Evolutionary conservation across 805 yeast species (phyloP).

Genomic region (Wickerhamiella qilinensis): DNA sequence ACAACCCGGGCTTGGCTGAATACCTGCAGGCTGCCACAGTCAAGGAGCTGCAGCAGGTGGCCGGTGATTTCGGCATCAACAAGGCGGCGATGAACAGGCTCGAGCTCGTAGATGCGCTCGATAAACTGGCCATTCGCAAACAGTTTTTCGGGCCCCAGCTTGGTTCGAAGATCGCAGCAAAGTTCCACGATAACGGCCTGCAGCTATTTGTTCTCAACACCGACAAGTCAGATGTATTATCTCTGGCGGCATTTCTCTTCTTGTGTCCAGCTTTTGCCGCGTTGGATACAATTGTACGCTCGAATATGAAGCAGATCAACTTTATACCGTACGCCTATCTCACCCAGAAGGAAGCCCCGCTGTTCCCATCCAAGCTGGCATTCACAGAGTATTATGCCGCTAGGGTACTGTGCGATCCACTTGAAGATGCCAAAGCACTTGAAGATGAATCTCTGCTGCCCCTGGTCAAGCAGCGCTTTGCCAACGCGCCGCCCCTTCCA

Average conservation of each 20-base stretch:
- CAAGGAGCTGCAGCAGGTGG: conserved; percentile 11
- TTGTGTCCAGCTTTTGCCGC: conserved; percentile 14
- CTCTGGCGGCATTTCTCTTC: conserved; percentile 10
- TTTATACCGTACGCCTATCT: conserved; percentile 12
- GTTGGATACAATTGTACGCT: conserved; percentile 11
- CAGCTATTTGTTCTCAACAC: conserved; percentile 5
- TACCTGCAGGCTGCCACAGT: conserved; percentile 12
- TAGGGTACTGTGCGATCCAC: conserved; percentile 7
- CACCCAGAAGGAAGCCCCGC: conserved; percentile 11
- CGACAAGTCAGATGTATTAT: conserved; percentile 5
- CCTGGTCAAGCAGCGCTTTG: not conserved
- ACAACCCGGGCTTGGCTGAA: conserved; percentile 5
- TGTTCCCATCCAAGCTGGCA: conserved; percentile 8
- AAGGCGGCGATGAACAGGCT: conserved; percentile 1
- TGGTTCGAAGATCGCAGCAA: conserved; percentile 1
- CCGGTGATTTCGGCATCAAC: conserved; percentile 2
- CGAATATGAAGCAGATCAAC: conserved; percentile 15
- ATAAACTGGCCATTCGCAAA: conserved; percentile 8
- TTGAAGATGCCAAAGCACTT: conserved; percentile 9
- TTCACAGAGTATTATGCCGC: conserved; percentile 13
- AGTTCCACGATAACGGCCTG: conserved; percentile 3
- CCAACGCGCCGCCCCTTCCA: not conserved
- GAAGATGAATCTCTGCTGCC: not conserved
- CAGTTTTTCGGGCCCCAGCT: conserved; percentile 8
- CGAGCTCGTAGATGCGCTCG: conserved; percentile 7